phyloP scores from a whole-genome alignment of 2,329 filamentous ascomycete genomes.

The Sporothrix phasma region DNA sequence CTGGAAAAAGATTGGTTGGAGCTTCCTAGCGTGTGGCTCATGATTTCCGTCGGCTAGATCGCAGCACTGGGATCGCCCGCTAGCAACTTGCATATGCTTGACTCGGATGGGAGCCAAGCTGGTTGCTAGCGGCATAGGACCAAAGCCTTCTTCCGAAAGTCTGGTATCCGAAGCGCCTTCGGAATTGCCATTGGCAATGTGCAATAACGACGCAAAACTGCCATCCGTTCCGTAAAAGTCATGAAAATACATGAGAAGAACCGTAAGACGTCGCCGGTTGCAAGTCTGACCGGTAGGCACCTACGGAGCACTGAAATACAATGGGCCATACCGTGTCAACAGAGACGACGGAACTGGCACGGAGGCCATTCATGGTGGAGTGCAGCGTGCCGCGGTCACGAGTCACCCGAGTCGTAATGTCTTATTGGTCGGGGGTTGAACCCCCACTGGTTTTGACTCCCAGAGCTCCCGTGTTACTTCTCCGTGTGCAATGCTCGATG shows the following conservation, averaged over 20 bases:
- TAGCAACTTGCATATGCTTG: background rate
- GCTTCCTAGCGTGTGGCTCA: background rate
- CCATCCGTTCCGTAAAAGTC: background rate
- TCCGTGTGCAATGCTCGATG: background rate
- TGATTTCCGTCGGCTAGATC: constrained; percentile 5
- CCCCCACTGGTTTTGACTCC: background rate
- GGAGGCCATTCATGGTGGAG: background rate
- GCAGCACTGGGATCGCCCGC: constrained; percentile 2
- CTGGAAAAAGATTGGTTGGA: background rate
- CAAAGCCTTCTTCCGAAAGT: background rate
- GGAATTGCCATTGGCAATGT: background rate
- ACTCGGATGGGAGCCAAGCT: constrained; percentile 2
- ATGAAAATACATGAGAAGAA: background rate
- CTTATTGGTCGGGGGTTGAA: background rate
- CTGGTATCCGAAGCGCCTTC: constrained; percentile 7
- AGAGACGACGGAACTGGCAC: background rate
- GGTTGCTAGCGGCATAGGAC: background rate
- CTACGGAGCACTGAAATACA: background rate
- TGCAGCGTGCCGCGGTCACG: background rate
- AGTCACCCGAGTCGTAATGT: background rate
- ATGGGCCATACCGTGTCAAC: background rate
- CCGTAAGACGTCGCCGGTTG: background rate
- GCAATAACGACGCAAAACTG: background rate
- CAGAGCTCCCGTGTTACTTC: too few species aligned
- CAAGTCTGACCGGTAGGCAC: background rate